Evolutionary conservation across 2,329 filamentous ascomycete species (phyloP).

Genomic region (Bipolaris oryzae): DNA sequence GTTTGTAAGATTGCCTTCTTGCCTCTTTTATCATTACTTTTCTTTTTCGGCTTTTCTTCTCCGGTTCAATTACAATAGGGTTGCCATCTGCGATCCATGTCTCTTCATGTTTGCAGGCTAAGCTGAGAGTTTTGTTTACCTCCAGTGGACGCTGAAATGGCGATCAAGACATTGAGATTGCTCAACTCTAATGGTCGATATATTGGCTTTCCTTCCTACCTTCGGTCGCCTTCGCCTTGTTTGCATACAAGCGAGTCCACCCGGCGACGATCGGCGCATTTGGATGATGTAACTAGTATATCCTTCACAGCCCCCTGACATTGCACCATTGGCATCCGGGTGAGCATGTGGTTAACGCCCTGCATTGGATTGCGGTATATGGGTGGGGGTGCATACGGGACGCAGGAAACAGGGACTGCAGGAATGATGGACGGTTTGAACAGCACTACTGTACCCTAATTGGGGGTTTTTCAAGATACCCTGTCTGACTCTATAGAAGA

Average conservation of each 20-base stretch:
- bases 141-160: not conserved
- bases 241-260: conserved; percentile 3
- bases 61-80: conserved; percentile 1
- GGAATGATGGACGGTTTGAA: conserved; percentile 5
- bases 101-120: not conserved
- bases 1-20: conserved; percentile 19
- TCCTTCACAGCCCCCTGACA: not conserved
- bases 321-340: not conserved
- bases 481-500: conserved; percentile 15
- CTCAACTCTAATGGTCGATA: not conserved
- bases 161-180: not conserved
- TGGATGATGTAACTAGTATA: conserved; percentile 1
- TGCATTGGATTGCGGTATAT: not conserved
- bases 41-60: conserved; percentile 11
- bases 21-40: conserved; percentile 9
- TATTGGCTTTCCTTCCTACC: not conserved
- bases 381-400: not conserved
- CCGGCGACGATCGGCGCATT: conserved; percentile 1
- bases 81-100: conserved; percentile 3
- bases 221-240: not conserved
- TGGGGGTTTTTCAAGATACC: conserved; percentile 13
- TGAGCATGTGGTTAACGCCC: not conserved
- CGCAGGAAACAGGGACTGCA: conserved; percentile 1
- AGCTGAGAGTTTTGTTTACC: not conserved
- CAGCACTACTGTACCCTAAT: conserved; percentile 14